A percentile compares a stretch with the other conserved stretches of the same genome.
Conservation (phyloP, 768 basidiomycete genomes). For the Rhizopogon roseolus region DNA sequence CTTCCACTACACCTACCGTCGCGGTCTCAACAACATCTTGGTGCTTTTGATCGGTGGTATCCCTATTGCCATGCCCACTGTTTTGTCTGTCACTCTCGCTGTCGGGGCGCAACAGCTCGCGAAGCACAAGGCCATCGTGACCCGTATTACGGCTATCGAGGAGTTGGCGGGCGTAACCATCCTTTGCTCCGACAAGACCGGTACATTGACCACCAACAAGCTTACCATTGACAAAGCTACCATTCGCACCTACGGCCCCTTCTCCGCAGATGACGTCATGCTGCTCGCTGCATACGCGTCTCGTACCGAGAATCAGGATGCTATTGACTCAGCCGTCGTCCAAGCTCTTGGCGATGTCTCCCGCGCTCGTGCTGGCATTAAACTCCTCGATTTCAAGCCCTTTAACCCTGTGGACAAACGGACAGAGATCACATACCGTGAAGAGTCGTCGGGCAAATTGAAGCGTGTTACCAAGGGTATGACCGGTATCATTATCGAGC, state of each 20-base stretch:
- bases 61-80: conserved; percentile 99
- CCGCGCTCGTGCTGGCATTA: conserved; percentile 88
- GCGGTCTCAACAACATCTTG: conserved; percentile 94
- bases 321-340: conserved; percentile 88
- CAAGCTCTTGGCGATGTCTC: conserved; percentile 65
- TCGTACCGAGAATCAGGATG: conserved; percentile 98
- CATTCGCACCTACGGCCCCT: conserved; percentile 86
- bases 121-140: conserved; percentile 99
- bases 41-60: conserved; percentile 99
- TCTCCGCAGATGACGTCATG: conserved; percentile 86
- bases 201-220: conserved; percentile 98
- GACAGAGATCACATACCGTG: conserved; percentile 96
- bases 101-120: conserved; percentile 99
- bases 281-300: conserved; percentile 94
- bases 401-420: conserved; percentile 99
- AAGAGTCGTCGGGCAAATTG: conserved; percentile 90
- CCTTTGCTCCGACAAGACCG: conserved; percentile 98
- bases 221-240: conserved; percentile 94
- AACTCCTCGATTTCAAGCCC: conserved; percentile 97
- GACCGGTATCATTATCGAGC: conserved; percentile 98
- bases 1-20: conserved; percentile 87
- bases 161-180: conserved; percentile 98
- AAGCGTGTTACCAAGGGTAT: conserved; percentile 99
- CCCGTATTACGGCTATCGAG: conserved; percentile 98
- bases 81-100: conserved; percentile 95